These are phyloP conservation scores for Juncus inflexus DNA, from an alignment of 176 grass and related monocot species.

Conservation along the genomic window DNA sequence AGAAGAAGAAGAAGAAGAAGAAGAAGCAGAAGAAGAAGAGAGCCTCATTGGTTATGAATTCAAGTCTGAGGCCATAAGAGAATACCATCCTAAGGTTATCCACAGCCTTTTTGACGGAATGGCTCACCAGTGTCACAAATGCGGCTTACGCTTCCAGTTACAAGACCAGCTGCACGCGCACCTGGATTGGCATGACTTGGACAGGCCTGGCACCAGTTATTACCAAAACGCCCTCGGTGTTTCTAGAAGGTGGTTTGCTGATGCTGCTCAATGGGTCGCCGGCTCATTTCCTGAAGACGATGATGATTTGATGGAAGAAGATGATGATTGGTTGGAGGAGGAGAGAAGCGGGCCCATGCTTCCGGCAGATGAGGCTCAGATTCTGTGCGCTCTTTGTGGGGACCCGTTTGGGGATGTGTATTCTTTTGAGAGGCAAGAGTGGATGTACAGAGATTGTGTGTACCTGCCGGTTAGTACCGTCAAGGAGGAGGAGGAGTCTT, in stretches of 20 bases:
- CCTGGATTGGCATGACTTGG: conserved; percentile 34
- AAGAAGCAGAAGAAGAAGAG: conserved; percentile 17
- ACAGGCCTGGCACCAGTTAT: conserved; percentile 28
- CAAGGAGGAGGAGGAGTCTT: conserved; percentile 10
- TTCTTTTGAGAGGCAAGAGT: conserved; percentile 51
- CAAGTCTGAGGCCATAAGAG: conserved; percentile 63
- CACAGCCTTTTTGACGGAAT: conserved; percentile 61
- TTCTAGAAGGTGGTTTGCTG: conserved; percentile 73
- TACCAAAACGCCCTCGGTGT: conserved; percentile 28
- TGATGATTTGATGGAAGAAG: conserved; percentile 38
- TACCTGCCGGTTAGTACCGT: conserved; percentile 41
- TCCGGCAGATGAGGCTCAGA: conserved; percentile 84
- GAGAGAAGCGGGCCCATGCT: conserved; percentile 62
- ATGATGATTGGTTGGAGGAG: conserved; percentile 33
- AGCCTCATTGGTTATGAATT: conserved; percentile 71
- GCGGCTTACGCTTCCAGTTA: conserved; percentile 64
- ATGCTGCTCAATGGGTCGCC: conserved; percentile 38
- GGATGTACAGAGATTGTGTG: conserved; percentile 81
- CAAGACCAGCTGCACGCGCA: conserved; percentile 55
- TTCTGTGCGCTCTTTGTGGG: conserved; percentile 78
- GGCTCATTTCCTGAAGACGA: conserved; percentile 35
- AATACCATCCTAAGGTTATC: conserved; percentile 60
- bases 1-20: conserved; percentile 22
- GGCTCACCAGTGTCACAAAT: conserved; percentile 62
- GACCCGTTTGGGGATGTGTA: conserved; percentile 85